phyloP scores from a whole-genome alignment of 2,329 filamentous ascomycete genomes.

The Clonostachys sp. region DNA sequence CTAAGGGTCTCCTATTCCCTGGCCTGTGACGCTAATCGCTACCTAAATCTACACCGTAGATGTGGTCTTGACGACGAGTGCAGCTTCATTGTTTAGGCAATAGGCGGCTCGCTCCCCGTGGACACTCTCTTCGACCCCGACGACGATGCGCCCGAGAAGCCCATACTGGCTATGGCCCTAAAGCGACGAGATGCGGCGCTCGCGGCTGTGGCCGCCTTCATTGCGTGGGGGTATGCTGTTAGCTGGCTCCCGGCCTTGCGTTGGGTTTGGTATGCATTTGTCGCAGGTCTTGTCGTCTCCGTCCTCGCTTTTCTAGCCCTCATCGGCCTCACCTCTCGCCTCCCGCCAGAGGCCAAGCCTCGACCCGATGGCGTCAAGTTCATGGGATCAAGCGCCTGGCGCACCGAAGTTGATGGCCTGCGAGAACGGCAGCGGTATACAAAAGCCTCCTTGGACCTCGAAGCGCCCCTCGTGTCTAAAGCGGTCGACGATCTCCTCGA shows the following conservation, averaged over 20 bases:
- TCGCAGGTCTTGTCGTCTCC: conserved; percentile 59
- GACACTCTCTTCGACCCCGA: too few species aligned
- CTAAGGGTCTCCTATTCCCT: too few species aligned
- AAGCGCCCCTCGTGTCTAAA: conserved; percentile 72
- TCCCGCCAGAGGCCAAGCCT: conserved; percentile 31
- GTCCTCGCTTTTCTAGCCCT: conserved; percentile 45
- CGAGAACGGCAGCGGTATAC: conserved; percentile 63
- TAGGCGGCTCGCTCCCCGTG: too few species aligned
- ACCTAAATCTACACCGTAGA: too few species aligned
- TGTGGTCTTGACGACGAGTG: too few species aligned
- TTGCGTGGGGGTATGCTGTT: conserved; percentile 84
- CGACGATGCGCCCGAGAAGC: conserved; percentile 20
- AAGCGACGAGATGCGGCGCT: conserved; percentile 68
- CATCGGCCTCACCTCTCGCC: conserved; percentile 50
- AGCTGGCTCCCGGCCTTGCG: conserved; percentile 80
- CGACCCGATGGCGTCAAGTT: conserved; percentile 52
- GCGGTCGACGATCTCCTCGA: conserved; percentile 76
- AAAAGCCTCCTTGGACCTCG: conserved; percentile 65
- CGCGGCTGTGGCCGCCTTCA: conserved; percentile 65
- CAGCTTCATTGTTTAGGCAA: too few species aligned
- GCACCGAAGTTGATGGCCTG: conserved; percentile 62
- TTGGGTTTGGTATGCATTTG: conserved; percentile 81
- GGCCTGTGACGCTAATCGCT: too few species aligned
- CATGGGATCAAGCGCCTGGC: conserved; percentile 60
- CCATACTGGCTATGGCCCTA: conserved; percentile 56